A percentile compares a stretch with the other conserved stretches of the same genome.
Evolutionary conservation across 257 asterid genomes (phyloP).

Genomic region (Jasminum sambac): DNA sequence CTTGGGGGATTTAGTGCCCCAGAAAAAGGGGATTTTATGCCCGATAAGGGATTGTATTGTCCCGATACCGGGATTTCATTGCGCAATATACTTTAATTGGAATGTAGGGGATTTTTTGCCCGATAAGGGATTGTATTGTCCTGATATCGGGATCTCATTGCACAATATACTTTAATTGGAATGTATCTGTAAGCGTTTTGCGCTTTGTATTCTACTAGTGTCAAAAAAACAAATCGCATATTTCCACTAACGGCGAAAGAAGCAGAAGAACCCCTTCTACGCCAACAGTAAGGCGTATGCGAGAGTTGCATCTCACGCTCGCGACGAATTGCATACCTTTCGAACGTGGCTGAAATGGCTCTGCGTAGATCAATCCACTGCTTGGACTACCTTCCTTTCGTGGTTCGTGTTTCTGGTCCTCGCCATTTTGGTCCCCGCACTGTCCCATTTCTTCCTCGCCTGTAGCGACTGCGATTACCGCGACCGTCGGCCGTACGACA

Average conservation of each 20-base stretch:
- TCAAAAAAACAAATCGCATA: background rate
- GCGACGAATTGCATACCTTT: conserved; percentile 71
- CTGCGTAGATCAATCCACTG: conserved; percentile 82
- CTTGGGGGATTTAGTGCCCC: too few species aligned
- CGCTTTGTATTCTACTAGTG: too few species aligned
- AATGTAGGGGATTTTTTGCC: too few species aligned
- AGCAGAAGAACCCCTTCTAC: background rate
- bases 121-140: too few species aligned
- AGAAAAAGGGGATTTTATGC: too few species aligned
- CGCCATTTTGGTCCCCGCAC: conserved; percentile 59
- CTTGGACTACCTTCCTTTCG: conserved; percentile 58
- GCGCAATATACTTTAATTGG: too few species aligned
- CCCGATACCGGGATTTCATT: too few species aligned
- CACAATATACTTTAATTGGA: too few species aligned
- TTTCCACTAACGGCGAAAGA: conserved; percentile 34
- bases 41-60: too few species aligned
- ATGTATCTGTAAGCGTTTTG: too few species aligned
- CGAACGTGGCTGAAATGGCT: conserved; percentile 88
- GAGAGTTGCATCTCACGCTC: conserved; percentile 63
- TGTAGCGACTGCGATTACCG: conserved; percentile 70
- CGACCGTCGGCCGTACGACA: conserved; percentile 74
- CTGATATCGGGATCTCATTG: too few species aligned
- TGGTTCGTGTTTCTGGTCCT: conserved; percentile 65
- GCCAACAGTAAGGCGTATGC: conserved; percentile 27
- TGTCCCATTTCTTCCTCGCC: conserved; percentile 70